Evolutionary conservation across 345 rosid species (phyloP).

Genomic region (Populus ilicifolia): DNA sequence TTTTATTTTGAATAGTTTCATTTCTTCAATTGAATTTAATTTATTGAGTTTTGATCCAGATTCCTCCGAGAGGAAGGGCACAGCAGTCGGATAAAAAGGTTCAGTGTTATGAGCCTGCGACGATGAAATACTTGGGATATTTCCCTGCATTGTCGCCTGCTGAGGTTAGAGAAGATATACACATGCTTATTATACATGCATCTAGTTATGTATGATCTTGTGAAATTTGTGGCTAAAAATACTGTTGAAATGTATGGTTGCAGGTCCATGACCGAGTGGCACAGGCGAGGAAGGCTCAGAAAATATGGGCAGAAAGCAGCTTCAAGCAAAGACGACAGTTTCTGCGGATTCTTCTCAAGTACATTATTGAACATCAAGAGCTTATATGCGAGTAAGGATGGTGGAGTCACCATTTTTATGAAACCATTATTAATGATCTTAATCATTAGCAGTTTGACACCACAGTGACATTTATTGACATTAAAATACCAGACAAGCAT

Average conservation of each 20-base stretch:
- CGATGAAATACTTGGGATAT: conserved; percentile 91
- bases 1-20: neutral
- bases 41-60: conserved; percentile 28
- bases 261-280: conserved; percentile 78
- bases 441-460: neutral
- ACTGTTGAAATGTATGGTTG: conserved; percentile 9
- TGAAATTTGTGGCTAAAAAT: neutral
- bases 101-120: conserved; percentile 97
- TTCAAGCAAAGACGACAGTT: conserved; percentile 94
- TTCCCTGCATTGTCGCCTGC: conserved; percentile 60
- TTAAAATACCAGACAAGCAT: neutral
- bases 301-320: conserved; percentile 84
- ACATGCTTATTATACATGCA: neutral
- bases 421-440: neutral
- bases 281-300: conserved; percentile 90
- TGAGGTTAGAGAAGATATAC: conserved; percentile 53
- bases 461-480: neutral
- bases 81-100: conserved; percentile 80
- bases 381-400: conserved; percentile 93
- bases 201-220: neutral
- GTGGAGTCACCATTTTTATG: neutral
- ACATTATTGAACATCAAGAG: conserved; percentile 82
- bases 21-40: neutral
- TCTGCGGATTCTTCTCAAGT: conserved; percentile 83
- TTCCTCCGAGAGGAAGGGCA: conserved; percentile 89